A percentile compares a stretch with the other conserved stretches of the same genome.
phyloP scores from a whole-genome alignment of 2,329 filamentous ascomycete species.

The Thyridium curvatum region DNA sequence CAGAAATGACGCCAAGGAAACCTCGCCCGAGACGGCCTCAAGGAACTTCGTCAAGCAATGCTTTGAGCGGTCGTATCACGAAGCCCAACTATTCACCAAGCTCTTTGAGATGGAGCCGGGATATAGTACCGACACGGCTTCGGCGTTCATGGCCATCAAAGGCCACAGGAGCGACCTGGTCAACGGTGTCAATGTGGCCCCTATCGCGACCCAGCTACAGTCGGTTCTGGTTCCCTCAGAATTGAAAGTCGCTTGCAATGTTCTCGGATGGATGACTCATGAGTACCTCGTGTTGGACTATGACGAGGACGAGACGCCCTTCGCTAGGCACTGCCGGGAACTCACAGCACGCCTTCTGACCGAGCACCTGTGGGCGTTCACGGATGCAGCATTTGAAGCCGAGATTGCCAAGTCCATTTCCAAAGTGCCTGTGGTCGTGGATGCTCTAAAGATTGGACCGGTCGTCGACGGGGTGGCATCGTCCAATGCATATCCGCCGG shows the following conservation, averaged over 20 bases:
- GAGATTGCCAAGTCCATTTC: conserved; percentile 50
- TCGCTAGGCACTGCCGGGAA: conserved; percentile 47
- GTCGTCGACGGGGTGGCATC: conserved; percentile 38
- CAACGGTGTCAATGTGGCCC: conserved; percentile 47
- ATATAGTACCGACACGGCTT: conserved; percentile 41
- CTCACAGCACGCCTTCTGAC: conserved; percentile 49
- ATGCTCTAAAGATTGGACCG: conserved; percentile 43
- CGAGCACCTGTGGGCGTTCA: conserved; percentile 52
- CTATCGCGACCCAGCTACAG: conserved; percentile 44
- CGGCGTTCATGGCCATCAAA: conserved; percentile 45
- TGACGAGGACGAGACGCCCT: conserved; percentile 49
- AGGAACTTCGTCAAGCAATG: conserved; percentile 54
- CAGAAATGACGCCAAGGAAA: conserved; percentile 41
- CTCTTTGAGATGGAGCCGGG: conserved; percentile 51
- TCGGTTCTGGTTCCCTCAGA: conserved; percentile 38
- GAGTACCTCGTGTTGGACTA: conserved; percentile 51
- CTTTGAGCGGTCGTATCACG: conserved; percentile 51
- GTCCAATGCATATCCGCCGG: conserved; percentile 52
- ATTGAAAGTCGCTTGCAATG: conserved; percentile 44
- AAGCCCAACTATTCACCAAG: conserved; percentile 45
- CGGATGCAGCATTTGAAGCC: conserved; percentile 46
- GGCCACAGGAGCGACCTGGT: conserved; percentile 42
- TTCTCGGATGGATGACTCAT: conserved; percentile 51
- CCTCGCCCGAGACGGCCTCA: conserved; percentile 46
- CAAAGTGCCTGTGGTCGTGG: conserved; percentile 37